These are phyloP conservation scores for Zygoascus meyerae DNA, from an alignment of 1,139 yeast species.

Conservation along the genomic window DNA sequence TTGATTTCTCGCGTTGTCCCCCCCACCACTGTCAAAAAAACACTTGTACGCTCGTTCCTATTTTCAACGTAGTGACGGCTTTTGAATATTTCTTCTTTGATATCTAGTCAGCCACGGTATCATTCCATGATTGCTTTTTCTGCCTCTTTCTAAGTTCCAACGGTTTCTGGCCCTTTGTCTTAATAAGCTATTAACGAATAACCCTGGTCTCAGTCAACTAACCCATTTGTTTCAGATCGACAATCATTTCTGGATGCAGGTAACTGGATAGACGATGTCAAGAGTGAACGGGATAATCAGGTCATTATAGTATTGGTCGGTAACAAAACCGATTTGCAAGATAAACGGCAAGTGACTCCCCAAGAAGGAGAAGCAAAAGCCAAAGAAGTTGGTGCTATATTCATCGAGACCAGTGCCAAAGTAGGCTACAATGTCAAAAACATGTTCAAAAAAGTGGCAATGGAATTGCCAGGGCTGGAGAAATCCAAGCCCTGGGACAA, in stretches of 20 bases:
- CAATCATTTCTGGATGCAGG: constrained; percentile 70
- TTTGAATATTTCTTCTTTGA: too few species aligned
- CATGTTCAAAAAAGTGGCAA: constrained; percentile 84
- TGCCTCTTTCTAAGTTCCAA: too few species aligned
- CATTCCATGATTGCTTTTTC: too few species aligned
- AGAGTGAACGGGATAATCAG: constrained; percentile 64
- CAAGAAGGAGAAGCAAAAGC: constrained; percentile 80
- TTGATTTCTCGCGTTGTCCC: too few species aligned
- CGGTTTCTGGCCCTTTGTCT: too few species aligned
- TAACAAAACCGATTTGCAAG: constrained; percentile 62
- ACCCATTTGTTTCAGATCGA: constrained; percentile 25
- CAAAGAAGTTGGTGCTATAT: constrained; percentile 69
- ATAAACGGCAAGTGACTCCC: constrained; percentile 67
- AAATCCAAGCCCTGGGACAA: constrained; percentile 29
- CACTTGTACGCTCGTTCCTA: too few species aligned
- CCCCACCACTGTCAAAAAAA: too few species aligned
- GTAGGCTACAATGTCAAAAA: constrained; percentile 91
- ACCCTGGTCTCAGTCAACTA: background rate
- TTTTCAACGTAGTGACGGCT: too few species aligned
- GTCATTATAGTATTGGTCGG: constrained; percentile 74
- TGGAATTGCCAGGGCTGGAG: constrained; percentile 81
- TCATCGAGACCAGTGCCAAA: constrained; percentile 91
- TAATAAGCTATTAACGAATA: too few species aligned
- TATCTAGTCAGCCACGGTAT: too few species aligned
- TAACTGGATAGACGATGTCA: constrained; percentile 84